Percentiles rank a stretch among this genome's conserved stretches.
phyloP scores from a whole-genome alignment of 257 asterid genomes.

The Osmanthus fragrans region DNA sequence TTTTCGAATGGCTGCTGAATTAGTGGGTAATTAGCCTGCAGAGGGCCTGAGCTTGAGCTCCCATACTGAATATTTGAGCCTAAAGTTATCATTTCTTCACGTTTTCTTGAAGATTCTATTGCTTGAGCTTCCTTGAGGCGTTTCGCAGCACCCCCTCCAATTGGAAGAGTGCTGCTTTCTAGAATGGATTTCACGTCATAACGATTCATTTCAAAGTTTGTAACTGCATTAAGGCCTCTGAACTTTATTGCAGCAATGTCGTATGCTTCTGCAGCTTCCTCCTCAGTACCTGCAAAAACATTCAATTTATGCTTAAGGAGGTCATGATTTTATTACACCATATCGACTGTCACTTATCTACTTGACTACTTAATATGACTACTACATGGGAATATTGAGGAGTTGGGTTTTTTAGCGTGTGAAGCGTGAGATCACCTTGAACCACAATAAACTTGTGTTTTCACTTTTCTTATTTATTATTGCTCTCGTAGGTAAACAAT shows the following conservation, averaged over 20 bases:
- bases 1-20: conserved; percentile 46
- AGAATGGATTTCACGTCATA: conserved; percentile 87
- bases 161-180: conserved; percentile 79
- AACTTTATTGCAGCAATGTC: conserved; percentile 90
- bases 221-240: conserved; percentile 81
- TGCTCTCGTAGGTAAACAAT: too few relatives aligned
- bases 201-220: conserved; percentile 89
- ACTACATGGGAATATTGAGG: too few relatives aligned
- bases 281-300: conserved; percentile 65
- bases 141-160: conserved; percentile 94
- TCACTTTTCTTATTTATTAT: too few relatives aligned
- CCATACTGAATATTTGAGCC: conserved; percentile 56
- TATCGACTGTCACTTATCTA: background rate
- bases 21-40: conserved; percentile 45
- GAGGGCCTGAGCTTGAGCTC: conserved; percentile 27
- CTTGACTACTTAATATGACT: too few relatives aligned
- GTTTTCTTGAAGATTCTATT: conserved; percentile 62
- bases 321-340: background rate
- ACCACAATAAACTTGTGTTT: too few relatives aligned
- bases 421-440: too few relatives aligned
- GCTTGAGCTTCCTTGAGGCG: conserved; percentile 87
- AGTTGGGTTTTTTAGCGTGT: too few relatives aligned
- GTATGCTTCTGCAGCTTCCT: conserved; percentile 96
- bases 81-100: conserved; percentile 64
- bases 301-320: background rate